Evolutionary conservation across 306 rosid species (phyloP).

Genomic region (Hippophae tibetana): DNA sequence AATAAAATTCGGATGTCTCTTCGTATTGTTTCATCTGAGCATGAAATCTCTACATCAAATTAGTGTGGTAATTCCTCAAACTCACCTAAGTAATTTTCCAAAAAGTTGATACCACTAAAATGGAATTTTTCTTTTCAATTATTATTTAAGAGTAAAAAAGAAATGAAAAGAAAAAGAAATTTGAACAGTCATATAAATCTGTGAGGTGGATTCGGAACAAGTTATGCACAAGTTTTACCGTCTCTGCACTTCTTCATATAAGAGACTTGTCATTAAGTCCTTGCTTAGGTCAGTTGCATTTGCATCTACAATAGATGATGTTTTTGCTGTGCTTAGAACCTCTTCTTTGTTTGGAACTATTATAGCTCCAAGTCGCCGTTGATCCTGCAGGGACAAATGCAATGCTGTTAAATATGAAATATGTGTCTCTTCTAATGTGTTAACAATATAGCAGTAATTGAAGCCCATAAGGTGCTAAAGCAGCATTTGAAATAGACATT

Average conservation of each 20-base stretch:
- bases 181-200: not conserved
- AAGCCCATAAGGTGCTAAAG: conserved; percentile 5
- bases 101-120: too few relatives aligned
- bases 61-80: too few relatives aligned
- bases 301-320: conserved; percentile 33
- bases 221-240: conserved; percentile 35
- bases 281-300: conserved; percentile 46
- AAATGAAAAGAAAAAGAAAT: too few relatives aligned
- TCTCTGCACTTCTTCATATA: conserved; percentile 49
- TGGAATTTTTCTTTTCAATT: too few relatives aligned
- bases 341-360: conserved; percentile 88
- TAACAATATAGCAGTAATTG: not conserved
- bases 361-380: conserved; percentile 85
- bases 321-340: conserved; percentile 51
- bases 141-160: too few relatives aligned
- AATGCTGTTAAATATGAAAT: conserved; percentile 4
- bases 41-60: too few relatives aligned
- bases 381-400: conserved; percentile 42
- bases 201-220: conserved; percentile 4
- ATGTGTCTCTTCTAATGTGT: too few relatives aligned
- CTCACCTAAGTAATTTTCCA: too few relatives aligned
- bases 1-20: too few relatives aligned
- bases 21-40: too few relatives aligned
- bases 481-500: not conserved
- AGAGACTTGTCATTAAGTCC: conserved; percentile 37